phyloP scores from a whole-genome alignment of 441 rosid genomes.

The Populus hybrid region DNA sequence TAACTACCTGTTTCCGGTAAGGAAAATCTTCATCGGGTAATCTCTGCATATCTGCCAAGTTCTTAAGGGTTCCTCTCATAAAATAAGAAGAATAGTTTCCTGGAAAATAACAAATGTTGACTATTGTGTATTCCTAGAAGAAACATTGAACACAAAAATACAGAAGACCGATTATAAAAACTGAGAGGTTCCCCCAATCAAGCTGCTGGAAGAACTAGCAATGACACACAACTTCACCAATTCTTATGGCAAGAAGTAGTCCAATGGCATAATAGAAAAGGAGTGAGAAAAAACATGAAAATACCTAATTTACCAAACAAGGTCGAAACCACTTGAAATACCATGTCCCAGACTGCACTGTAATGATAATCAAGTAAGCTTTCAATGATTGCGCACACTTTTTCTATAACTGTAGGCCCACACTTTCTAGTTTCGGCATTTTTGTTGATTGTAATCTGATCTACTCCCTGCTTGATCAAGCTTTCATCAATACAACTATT shows the following conservation, averaged over 20 bases:
- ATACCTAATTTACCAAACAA: constrained; percentile 85
- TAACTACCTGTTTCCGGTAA: constrained; percentile 74
- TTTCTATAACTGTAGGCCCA: constrained; percentile 79
- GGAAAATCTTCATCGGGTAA: constrained; percentile 86
- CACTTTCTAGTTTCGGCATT: constrained; percentile 40
- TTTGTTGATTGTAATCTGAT: constrained; percentile 41
- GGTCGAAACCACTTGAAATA: constrained; percentile 72
- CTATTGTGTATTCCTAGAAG: background rate
- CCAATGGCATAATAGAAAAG: constrained; percentile 1
- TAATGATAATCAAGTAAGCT: constrained; percentile 82
- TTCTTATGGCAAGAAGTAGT: background rate
- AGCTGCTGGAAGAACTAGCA: background rate
- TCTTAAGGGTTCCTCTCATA: constrained; percentile 71
- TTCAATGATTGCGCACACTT: constrained; percentile 66
- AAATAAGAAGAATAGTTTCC: constrained; percentile 69
- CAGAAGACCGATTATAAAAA: background rate
- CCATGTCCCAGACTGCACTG: constrained; percentile 77
- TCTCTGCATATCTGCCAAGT: constrained; percentile 77
- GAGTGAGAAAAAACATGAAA: background rate
- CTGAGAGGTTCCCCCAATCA: background rate
- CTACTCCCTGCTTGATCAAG: constrained; percentile 74
- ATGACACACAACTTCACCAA: background rate
- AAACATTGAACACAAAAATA: background rate
- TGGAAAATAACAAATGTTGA: constrained; percentile 23
- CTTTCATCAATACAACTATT: constrained; percentile 66